Evolutionary conservation across 176 grass and related monocot species (phyloP).

Genomic region (Avena atlantica): DNA sequence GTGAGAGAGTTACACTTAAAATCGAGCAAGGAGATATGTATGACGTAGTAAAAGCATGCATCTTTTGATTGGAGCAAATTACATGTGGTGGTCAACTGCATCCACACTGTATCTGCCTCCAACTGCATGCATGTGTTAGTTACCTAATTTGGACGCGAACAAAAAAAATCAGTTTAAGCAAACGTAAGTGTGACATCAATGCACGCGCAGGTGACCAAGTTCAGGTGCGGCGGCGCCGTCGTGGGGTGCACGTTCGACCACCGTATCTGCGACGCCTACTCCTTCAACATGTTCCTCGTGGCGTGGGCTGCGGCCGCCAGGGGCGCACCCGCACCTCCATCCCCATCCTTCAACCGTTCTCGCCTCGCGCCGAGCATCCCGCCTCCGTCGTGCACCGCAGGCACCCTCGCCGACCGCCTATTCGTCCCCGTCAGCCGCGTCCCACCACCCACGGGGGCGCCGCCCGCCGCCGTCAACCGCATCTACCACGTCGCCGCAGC

Average conservation of each 20-base stretch:
- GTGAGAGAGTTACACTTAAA: too few species aligned
- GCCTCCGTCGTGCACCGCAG: slow-evolving; percentile 20
- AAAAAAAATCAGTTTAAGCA: too few species aligned
- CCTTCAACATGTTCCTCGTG: slow-evolving; percentile 85
- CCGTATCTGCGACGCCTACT: slow-evolving; percentile 86
- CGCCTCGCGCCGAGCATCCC: slow-evolving; percentile 50
- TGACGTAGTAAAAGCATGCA: not conserved
- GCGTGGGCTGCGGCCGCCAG: slow-evolving; percentile 60
- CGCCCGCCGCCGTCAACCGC: slow-evolving; percentile 40
- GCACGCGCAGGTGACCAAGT: slow-evolving; percentile 56
- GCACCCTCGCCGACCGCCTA: slow-evolving; percentile 46
- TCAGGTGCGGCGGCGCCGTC: slow-evolving; percentile 67
- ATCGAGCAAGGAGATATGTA: too few species aligned
- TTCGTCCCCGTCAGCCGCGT: slow-evolving; percentile 42
- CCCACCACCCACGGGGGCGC: not conserved
- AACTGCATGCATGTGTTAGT: too few species aligned
- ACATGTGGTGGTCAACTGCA: too few species aligned
- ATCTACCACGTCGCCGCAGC: slow-evolving; percentile 55
- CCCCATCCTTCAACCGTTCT: slow-evolving; percentile 57
- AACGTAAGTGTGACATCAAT: not conserved
- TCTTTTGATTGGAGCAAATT: too few species aligned
- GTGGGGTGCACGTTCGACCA: slow-evolving; percentile 84
- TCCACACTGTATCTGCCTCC: too few species aligned
- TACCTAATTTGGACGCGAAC: too few species aligned
- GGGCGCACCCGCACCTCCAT: not conserved